Percentiles rank a stretch among this genome's conserved stretches.
phyloP scores from a whole-genome alignment of 306 rosid genomes.

The Rubus idaeus region DNA sequence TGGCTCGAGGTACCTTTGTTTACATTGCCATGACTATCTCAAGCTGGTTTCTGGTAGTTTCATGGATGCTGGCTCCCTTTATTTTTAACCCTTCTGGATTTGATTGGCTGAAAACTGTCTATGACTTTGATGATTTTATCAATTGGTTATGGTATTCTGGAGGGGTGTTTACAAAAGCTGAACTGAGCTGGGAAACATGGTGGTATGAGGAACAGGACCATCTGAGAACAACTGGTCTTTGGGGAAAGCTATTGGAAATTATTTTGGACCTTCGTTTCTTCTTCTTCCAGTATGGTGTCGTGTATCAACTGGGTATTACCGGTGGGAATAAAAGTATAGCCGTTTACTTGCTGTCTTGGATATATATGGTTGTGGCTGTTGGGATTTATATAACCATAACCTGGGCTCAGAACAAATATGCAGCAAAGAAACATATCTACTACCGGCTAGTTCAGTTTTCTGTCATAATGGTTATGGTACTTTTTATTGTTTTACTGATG shows the following conservation, averaged over 20 bases:
- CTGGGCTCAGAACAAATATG: constrained; percentile 77
- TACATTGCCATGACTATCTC: constrained; percentile 70
- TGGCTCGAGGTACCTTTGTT: constrained; percentile 53
- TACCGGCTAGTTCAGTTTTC: constrained; percentile 83
- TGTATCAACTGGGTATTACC: constrained; percentile 66
- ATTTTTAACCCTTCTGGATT: constrained; percentile 92
- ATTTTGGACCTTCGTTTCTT: constrained; percentile 91
- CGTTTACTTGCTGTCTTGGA: constrained; percentile 90
- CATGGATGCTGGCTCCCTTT: constrained; percentile 94
- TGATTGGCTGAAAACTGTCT: constrained; percentile 98
- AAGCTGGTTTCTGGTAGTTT: constrained; percentile 87
- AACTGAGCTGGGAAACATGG: constrained; percentile 94
- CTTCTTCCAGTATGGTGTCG: constrained; percentile 94
- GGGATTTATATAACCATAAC: constrained; percentile 61
- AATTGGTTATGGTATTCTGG: constrained; percentile 83
- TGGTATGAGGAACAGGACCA: constrained; percentile 96
- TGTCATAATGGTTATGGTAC: constrained; percentile 55
- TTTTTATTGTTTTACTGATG: constrained; percentile 58
- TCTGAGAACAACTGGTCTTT: constrained; percentile 83
- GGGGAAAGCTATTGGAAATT: constrained; percentile 96
- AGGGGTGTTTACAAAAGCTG: constrained; percentile 65
- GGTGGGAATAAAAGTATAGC: constrained; percentile 43
- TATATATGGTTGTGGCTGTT: constrained; percentile 64
- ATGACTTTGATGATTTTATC: constrained; percentile 79
- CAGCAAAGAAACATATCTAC: constrained; percentile 63